These are phyloP conservation scores for Colletotrichum sp. DNA, from an alignment of 2,329 filamentous ascomycete genomes.

Conservation along the genomic window DNA sequence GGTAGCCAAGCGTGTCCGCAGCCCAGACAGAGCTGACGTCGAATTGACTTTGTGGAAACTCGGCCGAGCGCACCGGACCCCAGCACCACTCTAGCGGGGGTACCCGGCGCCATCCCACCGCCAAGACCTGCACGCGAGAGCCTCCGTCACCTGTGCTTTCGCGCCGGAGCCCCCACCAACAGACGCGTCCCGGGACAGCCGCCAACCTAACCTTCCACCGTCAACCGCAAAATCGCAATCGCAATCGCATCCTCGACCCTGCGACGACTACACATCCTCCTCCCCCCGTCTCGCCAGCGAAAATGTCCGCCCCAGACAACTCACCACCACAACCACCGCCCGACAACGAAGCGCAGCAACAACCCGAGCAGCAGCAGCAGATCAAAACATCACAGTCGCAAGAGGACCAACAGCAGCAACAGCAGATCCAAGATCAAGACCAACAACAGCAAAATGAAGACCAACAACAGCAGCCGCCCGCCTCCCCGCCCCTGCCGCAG, in stretches of 20 bases:
- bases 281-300: background rate
- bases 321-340: background rate
- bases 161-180: background rate
- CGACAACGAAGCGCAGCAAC: background rate
- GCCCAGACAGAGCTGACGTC: background rate
- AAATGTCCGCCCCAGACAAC: background rate
- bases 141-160: background rate
- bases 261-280: background rate
- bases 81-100: background rate
- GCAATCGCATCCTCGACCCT: background rate
- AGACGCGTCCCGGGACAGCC: background rate
- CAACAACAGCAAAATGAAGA: background rate
- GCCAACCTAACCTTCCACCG: background rate
- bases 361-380: background rate
- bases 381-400: background rate
- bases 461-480: slow-evolving; percentile 17
- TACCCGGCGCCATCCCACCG: background rate
- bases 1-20: background rate
- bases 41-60: background rate
- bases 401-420: background rate
- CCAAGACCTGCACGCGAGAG: background rate
- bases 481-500: slow-evolving; percentile 44
- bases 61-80: background rate
- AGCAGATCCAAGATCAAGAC: background rate
- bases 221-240: background rate